A percentile compares a stretch with the other conserved stretches of the same genome.
phyloP scores from a whole-genome alignment of 2,329 filamentous ascomycete species.

The Beauveria caledonica region DNA sequence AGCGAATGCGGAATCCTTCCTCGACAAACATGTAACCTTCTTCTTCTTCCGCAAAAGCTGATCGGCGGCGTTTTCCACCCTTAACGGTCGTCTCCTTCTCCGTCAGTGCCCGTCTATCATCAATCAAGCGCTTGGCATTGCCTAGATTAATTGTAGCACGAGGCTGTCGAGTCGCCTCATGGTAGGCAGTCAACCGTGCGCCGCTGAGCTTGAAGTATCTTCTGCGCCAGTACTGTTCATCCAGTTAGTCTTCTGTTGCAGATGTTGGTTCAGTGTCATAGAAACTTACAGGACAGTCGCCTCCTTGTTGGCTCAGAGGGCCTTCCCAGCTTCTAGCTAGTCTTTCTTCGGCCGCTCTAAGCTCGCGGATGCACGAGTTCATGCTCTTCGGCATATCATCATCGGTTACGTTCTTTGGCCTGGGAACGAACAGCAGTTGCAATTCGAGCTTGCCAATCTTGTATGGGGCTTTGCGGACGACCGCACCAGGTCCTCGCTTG shows the following conservation, averaged over 20 bases:
- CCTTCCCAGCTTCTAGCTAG: constrained; percentile 77
- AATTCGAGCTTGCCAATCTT: constrained; percentile 90
- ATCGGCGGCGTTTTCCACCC: constrained; percentile 75
- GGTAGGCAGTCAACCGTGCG: constrained; percentile 87
- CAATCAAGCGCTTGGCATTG: constrained; percentile 87
- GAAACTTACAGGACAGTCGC: constrained; percentile 83
- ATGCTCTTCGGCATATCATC: constrained; percentile 99
- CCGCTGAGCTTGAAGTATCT: constrained; percentile 94
- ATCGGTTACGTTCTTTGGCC: constrained; percentile 76
- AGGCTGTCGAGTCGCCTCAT: constrained; percentile 90
- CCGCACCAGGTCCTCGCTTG: constrained; percentile 66
- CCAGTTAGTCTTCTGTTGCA: constrained; percentile 28
- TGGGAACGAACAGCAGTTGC: constrained; percentile 89
- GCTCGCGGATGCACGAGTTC: constrained; percentile 89
- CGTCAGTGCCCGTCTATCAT: constrained; percentile 76
- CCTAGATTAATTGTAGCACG: constrained; percentile 94
- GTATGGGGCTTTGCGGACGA: constrained; percentile 85
- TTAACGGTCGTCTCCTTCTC: constrained; percentile 75
- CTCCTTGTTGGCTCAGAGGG: constrained; percentile 88
- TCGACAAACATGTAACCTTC: constrained; percentile 99
- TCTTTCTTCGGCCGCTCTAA: constrained; percentile 80
- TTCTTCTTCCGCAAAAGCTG: constrained; percentile 94
- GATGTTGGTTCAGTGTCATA: not conserved
- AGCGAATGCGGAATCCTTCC: constrained; percentile 96
- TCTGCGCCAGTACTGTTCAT: constrained; percentile 83